Base-by-base conservation (phyloP, 495 filamentous ascomycete species). In the Cairneyella variabilis region DNA sequence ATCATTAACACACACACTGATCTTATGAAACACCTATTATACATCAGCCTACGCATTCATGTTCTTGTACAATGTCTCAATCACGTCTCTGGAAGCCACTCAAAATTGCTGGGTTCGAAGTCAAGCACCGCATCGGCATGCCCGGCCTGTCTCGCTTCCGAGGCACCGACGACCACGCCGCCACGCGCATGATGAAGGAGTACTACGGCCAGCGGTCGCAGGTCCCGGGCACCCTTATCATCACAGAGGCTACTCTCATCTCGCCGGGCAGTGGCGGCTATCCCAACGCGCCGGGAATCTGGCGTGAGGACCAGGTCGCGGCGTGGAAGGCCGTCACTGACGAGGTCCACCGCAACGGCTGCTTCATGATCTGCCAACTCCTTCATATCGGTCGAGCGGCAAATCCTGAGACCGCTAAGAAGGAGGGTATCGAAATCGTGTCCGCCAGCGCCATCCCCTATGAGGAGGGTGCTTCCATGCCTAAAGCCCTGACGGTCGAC, bases 181-280 rank as follows among this genome's bases (percentile, higher is more conserved):
- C 67, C 17, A 5, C 21, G 8, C 65, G 72, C 16, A 61, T 79
- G 23, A 70, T 73, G 22, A 49, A 57, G 8, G 71, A 77, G 39
- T 85, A 87, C 71, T 87, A 87, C 68, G 49, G 46, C 11, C 83
- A 86, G 54, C 75, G 83, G 43, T 78, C 76, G 49, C 72, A 71
- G 21, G 64, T 72, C 12, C 72, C 76, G 3, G 83, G 83, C 21
- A 83, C 80, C n/a, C 72, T 86, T 6, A 60, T 85, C 44, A 77
- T 88, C 57, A 77, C 74, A n/a, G 86, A 91, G 67, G 84, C 71
- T 1, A 82, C 84, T 18, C 72, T 80, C 55, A 81, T 89, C 59
- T 73, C 82, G 9, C 64, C 74, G 3, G 58, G 63, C 38, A 75
- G 78, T 20, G 57, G 64, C 48, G 77, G 80, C 34, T 79, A 70